phyloP scores from a whole-genome alignment of 148 eudicot species.

The Nepenthes mirabilis region DNA sequence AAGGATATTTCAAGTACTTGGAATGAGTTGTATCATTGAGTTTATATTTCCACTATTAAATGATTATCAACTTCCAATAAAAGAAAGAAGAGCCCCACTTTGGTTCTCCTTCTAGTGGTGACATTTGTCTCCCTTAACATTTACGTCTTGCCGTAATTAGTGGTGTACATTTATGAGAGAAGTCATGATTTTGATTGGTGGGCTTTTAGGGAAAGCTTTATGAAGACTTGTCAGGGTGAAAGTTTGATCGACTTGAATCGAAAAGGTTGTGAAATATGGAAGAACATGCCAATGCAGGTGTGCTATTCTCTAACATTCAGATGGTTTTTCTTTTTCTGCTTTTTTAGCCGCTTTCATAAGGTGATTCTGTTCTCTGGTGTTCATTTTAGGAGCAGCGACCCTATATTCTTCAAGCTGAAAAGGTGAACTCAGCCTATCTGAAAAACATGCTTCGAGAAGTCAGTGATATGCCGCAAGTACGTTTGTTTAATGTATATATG shows the following conservation, averaged over 20 bases:
- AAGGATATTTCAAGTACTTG: too few relatives aligned
- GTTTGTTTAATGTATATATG: background rate
- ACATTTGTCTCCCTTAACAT: too few relatives aligned
- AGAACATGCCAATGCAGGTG: slow-evolving; percentile 52
- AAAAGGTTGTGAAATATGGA: slow-evolving; percentile 49
- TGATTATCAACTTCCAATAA: too few relatives aligned
- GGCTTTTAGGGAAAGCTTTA: slow-evolving; percentile 46
- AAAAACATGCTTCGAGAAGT: slow-evolving; percentile 31
- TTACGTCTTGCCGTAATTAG: too few relatives aligned
- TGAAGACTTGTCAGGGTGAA: slow-evolving; percentile 19
- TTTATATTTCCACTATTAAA: too few relatives aligned
- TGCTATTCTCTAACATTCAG: background rate
- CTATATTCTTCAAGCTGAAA: slow-evolving; percentile 25
- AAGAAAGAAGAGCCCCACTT: too few relatives aligned
- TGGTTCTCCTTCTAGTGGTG: too few relatives aligned
- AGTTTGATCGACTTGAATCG: slow-evolving; percentile 29
- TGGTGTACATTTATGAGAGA: background rate
- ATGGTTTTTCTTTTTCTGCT: background rate
- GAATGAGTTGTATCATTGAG: too few relatives aligned
- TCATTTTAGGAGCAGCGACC: slow-evolving; percentile 36
- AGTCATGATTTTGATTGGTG: slow-evolving; percentile 7
- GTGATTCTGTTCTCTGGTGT: slow-evolving; percentile 6
- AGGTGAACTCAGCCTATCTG: slow-evolving; percentile 29
- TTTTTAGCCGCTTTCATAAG: background rate
- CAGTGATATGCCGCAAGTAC: slow-evolving; percentile 27